Base-by-base conservation (phyloP, 2,329 filamentous ascomycete genomes). In the Fusarium papillatum region DNA sequence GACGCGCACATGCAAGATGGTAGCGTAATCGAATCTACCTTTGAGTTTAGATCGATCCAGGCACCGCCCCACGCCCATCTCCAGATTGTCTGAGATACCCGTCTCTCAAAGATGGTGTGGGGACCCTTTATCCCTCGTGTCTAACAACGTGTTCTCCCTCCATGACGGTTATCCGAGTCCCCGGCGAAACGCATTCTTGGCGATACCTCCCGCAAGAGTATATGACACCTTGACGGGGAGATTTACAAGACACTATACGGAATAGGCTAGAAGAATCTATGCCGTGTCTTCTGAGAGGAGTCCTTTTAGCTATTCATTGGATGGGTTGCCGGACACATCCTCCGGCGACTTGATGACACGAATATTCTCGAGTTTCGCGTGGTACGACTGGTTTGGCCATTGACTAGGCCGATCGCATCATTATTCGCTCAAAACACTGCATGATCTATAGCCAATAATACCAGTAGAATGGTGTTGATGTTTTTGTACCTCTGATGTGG, bases 1-100 rank as follows among this genome's bases (percentile, higher is more conserved):
- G 75, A 76, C 72, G 75, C 75, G 75, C 75, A 76, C 75, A 77
- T 77, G 68, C 69, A 24, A 73, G 43, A 63, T 73, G 53, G 65
- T 73, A 65, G 75, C 64, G 75, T 76, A 77, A 76, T 77, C 26
- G 74, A 76, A 24, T 24, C 17, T 34, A 8, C 36, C 34, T 19
- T 50, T 66, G 60, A 66, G 8, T 66, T 62, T 69, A 48, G 65
- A 67, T 66, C 64, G 72, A 75, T 76, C 63, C 75, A 76, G 74
- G 74, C 41, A 76, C 74, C 43, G 19, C 62, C 41, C 74, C 34
- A 36, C 34, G 34, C 14, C 34, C 29, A 67, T 66, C 39, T 62
- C 39, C 39, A 64, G 14, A 46, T 64, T 76, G 62, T 65, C 53
- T 55, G 34, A 57, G 61, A 69, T 73, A 74, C 71, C 72, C 53